A percentile compares a stretch with the other conserved stretches of the same genome.
Evolutionary conservation across 2,329 filamentous ascomycete species (phyloP).

Genomic region (Nothopassalora personata): DNA sequence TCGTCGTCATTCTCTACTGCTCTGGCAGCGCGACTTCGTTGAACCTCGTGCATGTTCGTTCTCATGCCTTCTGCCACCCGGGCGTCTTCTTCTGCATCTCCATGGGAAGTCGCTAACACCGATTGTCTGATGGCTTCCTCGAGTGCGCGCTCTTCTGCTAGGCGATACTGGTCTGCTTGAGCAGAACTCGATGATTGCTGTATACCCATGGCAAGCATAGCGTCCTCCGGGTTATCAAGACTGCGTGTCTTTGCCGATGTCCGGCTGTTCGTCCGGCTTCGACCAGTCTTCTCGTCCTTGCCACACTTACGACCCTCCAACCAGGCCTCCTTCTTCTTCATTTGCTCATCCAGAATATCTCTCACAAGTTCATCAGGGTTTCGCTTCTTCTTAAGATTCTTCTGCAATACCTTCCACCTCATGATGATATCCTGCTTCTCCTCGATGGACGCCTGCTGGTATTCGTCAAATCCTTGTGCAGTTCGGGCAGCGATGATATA

Average conservation of each 20-base stretch:
- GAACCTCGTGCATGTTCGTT: constrained; percentile 60
- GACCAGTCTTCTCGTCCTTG: constrained; percentile 9
- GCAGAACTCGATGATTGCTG: constrained; percentile 6
- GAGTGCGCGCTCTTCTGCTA: constrained; percentile 54
- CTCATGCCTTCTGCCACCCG: constrained; percentile 68
- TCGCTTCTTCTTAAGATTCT: constrained; percentile 54
- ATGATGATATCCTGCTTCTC: constrained; percentile 61
- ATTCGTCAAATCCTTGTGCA: constrained; percentile 67
- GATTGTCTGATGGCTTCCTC: constrained; percentile 67
- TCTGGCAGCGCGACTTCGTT: constrained; percentile 32
- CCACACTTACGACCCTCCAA: constrained; percentile 9
- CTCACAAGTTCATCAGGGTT: constrained; percentile 53
- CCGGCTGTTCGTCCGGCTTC: constrained; percentile 3
- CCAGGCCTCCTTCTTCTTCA: constrained; percentile 27
- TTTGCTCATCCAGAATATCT: constrained; percentile 37
- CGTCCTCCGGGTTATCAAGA: constrained; percentile 11
- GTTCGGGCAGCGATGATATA: constrained; percentile 76
- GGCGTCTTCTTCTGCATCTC: constrained; percentile 64
- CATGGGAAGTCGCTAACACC: constrained; percentile 64
- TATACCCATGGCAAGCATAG: constrained; percentile 14
- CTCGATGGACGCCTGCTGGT: constrained; percentile 47
- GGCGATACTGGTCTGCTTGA: constrained; percentile 14
- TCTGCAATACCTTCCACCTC: constrained; percentile 58
- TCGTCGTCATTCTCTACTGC: constrained; percentile 37
- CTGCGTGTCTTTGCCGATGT: constrained; percentile 5